Evolutionary conservation across 805 yeast species (phyloP), one percentile per base, ranked within the genome.

Genomic region (Lipomyces anomalus): DNA sequence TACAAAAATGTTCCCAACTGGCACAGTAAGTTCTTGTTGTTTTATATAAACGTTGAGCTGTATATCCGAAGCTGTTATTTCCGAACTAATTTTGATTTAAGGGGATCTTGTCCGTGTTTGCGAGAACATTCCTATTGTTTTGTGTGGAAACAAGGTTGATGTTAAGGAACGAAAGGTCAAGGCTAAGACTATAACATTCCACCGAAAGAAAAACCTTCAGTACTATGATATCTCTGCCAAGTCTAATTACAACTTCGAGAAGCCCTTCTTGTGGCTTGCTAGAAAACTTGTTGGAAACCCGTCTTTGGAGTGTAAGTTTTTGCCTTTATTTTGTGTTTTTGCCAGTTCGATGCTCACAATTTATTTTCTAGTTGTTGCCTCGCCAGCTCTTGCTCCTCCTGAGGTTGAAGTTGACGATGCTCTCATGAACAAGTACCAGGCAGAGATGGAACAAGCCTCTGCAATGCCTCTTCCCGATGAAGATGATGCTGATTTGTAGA

Each of bases 1-100:
- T 92, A 92, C 78, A 92, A 92, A 79, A 92, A 92, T 73, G 99
- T 92, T 69, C 98, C 99, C 71, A 94, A 92, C 85, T 92, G 99
- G 99, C 97, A 94, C 83, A 84, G 98, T 76, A 24, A 38, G 48
- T 37, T 7, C 23, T n/a, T 4, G n/a, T 13, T n/a, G n/a, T n/a
- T n/a, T 17, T 22, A 35, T 16, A 28, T 17, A 17, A 22, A 22
- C 16, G 6, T 3, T 35, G 3, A 16, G 1, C 5, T 4, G 11
- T 3, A 35, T 6, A 35, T 9, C 17, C 6, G 11, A 22, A 3
- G 18, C 13, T 13, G n/a, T 18, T 33, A 7, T 33, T 9, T 13
- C 21, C 7, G 35, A 3, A 33, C 23, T 35, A 7, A 35, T n/a
- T n/a, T n/a, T n/a, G n/a, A n/a, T n/a, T 11, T 4, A 29, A 47